Base-by-base conservation (phyloP, 1,284 basidiomycete species). In the Sphagnurus paluster region DNA sequence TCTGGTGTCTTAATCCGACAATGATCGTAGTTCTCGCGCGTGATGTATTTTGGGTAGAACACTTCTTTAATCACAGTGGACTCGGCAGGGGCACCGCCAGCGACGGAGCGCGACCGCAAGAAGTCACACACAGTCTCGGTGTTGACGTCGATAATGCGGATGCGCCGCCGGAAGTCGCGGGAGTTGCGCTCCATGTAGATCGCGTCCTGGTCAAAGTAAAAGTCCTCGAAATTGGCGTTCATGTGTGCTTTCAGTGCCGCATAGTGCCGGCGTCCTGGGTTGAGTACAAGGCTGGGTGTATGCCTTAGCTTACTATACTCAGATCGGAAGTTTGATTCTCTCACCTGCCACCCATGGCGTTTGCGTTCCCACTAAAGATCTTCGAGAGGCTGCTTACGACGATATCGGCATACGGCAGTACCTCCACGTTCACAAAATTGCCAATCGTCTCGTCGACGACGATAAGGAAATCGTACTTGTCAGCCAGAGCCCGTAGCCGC, bases 101-200 rank as follows among this genome's bases (percentile, higher is more conserved):
- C 66, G 26, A 77, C 50, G 3, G 86, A 87, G 39, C 75, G 79
- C 5, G 77, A 71, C 48, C 74, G 77, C n/a, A 99, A 74, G 61
- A 87, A 82, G 46, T 87, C 84, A 60, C 92, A 95, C 38, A 97
- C 72, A 21, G 80, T 80, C 62, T 90, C 84, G 2, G 96, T 78
- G 64, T 97, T 98, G 42, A 68, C 65, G 66, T 99, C 92, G 65
- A 98, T 93, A 45, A 75, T 66, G 47, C 75, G 75, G 54, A 95
- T 80, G 44, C 96, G 89, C 7, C 72, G 71, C 41, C 79, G 73
- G 72, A 98, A 98, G 69, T 98, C 87, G 42, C 96, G 90, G 16
- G 93, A 97, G 69, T 99, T 99, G 56, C 96, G 88, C 66, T 99
- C 96, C 87, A 99, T 90, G 73, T 88, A 98, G 44, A 98, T 84